phyloP scores from a whole-genome alignment of 352 stramenopile genomes.

The Globisporangium splendens region DNA sequence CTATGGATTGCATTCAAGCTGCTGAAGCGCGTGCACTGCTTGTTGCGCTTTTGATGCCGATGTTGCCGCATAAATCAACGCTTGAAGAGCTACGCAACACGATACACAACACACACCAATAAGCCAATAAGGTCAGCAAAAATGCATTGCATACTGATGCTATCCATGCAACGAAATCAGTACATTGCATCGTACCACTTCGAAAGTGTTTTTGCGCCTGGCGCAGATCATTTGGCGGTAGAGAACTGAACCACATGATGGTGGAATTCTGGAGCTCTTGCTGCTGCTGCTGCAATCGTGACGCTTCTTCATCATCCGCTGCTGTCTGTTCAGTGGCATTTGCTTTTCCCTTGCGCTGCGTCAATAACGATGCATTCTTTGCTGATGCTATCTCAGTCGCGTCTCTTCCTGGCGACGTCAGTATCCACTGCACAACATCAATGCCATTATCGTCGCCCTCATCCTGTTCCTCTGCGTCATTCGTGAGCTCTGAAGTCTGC shows the following conservation, averaged over 20 bases:
- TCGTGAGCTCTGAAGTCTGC: slow-evolving; percentile 1
- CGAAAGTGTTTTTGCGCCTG: slow-evolving; percentile 59
- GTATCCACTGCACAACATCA: slow-evolving; percentile 4
- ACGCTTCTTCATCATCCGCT: background rate
- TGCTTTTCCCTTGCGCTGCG: slow-evolving; percentile 7
- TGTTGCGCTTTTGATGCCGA: slow-evolving; percentile 27
- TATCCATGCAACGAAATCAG: background rate
- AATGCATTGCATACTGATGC: background rate
- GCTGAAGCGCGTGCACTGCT: slow-evolving; percentile 12
- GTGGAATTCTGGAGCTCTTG: slow-evolving; percentile 17
- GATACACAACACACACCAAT: too few relatives aligned
- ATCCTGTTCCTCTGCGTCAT: too few relatives aligned
- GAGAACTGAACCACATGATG: slow-evolving; percentile 75
- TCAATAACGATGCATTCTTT: slow-evolving; percentile 2
- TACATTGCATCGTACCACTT: slow-evolving; percentile 28
- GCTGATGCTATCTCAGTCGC: background rate
- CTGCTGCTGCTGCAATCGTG: slow-evolving; percentile 1
- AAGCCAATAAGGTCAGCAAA: background rate
- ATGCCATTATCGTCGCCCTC: background rate
- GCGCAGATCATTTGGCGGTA: slow-evolving; percentile 59
- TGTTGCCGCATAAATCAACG: slow-evolving; percentile 27
- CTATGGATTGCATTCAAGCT: background rate
- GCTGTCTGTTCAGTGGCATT: slow-evolving; percentile 11
- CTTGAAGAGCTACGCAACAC: slow-evolving; percentile 25
- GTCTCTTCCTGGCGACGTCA: slow-evolving; percentile 1